Evolutionary conservation across 371 early-diverging fungal species (phyloP).

Genomic region (Mucor ambiguus): DNA sequence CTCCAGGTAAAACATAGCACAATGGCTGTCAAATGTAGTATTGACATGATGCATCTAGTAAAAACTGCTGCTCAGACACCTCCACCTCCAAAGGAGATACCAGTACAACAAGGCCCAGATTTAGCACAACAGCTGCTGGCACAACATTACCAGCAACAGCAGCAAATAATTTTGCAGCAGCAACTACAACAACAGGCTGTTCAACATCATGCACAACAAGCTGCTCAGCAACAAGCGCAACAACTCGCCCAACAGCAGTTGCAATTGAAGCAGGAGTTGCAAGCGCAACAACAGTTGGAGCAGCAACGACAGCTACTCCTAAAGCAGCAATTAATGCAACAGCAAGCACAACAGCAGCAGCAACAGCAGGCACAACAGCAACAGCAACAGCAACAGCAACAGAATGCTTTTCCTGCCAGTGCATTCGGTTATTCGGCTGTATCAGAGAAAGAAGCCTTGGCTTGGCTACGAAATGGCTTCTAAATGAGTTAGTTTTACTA

Average conservation of each 20-base stretch:
- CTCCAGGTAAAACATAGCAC: background rate
- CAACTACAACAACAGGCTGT: conserved; percentile 5
- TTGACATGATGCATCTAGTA: background rate
- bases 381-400: conserved; percentile 5
- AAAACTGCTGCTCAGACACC: background rate
- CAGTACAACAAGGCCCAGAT: background rate
- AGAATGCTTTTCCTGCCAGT: conserved; percentile 9
- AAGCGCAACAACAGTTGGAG: background rate
- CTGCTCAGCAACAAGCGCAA: background rate
- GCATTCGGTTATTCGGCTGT: conserved; percentile 27
- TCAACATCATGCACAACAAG: background rate
- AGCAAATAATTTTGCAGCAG: background rate
- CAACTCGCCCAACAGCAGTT: background rate
- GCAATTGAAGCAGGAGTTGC: background rate
- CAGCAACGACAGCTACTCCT: conserved; percentile 1
- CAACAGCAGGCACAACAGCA: conserved; percentile 14
- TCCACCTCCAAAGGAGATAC: background rate
- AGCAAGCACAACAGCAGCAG: conserved; percentile 8
- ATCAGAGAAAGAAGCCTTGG: conserved; percentile 44
- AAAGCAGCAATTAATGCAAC: conserved; percentile 4
- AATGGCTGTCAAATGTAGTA: background rate
- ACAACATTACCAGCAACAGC: conserved; percentile 4
- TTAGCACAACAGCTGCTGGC: background rate
- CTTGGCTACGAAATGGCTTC: conserved; percentile 35
- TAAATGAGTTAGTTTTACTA: background rate